Conservation (phyloP, 345 rosid genomes). For the Abelmoschus esculentus region DNA sequence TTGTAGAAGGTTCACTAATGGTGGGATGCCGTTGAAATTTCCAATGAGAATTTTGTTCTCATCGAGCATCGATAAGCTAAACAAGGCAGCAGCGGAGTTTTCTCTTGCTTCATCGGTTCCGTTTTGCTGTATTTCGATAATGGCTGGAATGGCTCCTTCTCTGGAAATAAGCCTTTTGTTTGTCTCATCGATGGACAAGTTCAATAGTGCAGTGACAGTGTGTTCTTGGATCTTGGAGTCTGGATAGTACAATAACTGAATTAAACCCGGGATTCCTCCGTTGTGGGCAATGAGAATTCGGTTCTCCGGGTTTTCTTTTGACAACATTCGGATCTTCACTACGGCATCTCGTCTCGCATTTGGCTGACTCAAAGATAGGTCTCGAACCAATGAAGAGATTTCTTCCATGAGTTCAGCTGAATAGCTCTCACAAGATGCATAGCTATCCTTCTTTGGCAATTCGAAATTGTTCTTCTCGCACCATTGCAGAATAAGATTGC, state of each 20-base stretch:
- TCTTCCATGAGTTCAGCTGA: conserved; percentile 32
- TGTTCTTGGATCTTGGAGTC: conserved; percentile 49
- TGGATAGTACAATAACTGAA: conserved; percentile 38
- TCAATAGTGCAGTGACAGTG: conserved; percentile 54
- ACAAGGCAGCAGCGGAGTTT: conserved; percentile 55
- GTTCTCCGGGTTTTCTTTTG: conserved; percentile 52
- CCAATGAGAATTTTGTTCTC: conserved; percentile 53
- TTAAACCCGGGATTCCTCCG: conserved; percentile 41
- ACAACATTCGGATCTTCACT: conserved; percentile 41
- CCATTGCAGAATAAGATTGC: conserved; percentile 54
- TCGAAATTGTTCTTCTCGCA: conserved; percentile 41
- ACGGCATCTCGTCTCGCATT: conserved; percentile 28
- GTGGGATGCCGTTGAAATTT: conserved; percentile 40
- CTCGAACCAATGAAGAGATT: conserved; percentile 31
- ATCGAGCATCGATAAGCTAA: conserved; percentile 49
- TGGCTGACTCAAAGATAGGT: conserved; percentile 26
- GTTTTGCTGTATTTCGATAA: conserved; percentile 36
- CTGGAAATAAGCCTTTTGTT: conserved; percentile 46
- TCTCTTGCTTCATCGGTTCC: conserved; percentile 51
- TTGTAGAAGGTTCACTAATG: conserved; percentile 40
- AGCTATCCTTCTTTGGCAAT: conserved; percentile 36
- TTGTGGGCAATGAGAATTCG: conserved; percentile 40
- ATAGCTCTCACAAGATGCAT: conserved; percentile 12
- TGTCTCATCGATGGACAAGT: conserved; percentile 49
- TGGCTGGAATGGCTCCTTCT: conserved; percentile 52